Conservation (phyloP, 441 rosid species). For the Syzygium malaccense region DNA sequence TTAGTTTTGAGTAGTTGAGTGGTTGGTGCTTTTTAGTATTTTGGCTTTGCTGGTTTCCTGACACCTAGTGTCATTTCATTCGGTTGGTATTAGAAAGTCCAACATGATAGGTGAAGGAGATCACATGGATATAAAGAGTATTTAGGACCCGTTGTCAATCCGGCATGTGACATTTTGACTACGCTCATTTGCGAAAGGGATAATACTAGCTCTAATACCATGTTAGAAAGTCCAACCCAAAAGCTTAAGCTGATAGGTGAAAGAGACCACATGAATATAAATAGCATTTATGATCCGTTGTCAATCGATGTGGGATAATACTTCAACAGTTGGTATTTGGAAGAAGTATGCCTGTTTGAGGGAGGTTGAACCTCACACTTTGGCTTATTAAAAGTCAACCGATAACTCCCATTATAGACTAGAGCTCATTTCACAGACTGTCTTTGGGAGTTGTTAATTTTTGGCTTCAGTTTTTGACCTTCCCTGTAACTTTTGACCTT, state of each 20-base stretch:
- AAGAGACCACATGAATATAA: too few relatives aligned
- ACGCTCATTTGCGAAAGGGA: too few relatives aligned
- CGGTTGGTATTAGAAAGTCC: neutral
- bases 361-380: neutral
- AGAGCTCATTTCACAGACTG: neutral
- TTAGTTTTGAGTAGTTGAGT: neutral
- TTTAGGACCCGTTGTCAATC: too few relatives aligned
- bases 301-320: too few relatives aligned
- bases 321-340: neutral
- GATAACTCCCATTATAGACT: neutral
- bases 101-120: too few relatives aligned
- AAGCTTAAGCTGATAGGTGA: too few relatives aligned
- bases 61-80: neutral
- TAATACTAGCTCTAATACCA: too few relatives aligned
- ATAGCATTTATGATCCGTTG: too few relatives aligned
- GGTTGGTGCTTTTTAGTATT: neutral
- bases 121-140: too few relatives aligned
- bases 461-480: neutral
- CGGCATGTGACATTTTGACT: too few relatives aligned
- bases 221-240: too few relatives aligned
- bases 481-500: neutral
- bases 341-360: neutral
- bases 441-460: neutral
- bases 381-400: neutral
- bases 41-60: neutral